Evolutionary conservation across 306 rosid species (phyloP).

Genomic region (Sicyos edulis): DNA sequence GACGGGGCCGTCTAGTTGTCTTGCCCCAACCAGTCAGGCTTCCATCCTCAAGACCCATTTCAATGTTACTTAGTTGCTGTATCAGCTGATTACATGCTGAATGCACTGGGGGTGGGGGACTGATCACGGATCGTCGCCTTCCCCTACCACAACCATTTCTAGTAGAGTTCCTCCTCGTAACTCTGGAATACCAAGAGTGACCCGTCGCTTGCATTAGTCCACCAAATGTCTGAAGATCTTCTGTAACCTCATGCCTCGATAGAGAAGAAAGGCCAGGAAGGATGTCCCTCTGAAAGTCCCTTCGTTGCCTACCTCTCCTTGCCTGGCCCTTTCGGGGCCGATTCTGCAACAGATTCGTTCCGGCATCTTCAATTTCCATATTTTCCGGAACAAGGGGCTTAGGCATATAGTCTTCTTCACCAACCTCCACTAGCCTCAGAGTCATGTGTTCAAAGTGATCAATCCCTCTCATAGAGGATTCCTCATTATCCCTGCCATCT

Average conservation of each 20-base stretch:
- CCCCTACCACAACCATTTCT: constrained; percentile 80
- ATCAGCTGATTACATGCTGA: constrained; percentile 45
- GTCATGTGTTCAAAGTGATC: constrained; percentile 83
- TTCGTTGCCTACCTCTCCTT: constrained; percentile 85
- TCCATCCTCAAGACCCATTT: constrained; percentile 75
- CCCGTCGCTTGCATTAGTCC: constrained; percentile 90
- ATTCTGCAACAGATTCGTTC: constrained; percentile 37
- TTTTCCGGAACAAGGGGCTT: constrained; percentile 70
- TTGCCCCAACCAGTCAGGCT: constrained; percentile 97
- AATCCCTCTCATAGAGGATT: constrained; percentile 34
- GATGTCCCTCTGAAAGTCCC: constrained; percentile 97
- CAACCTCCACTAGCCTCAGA: constrained; percentile 50
- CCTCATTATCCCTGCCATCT: constrained; percentile 26
- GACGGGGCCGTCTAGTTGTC: constrained; percentile 89
- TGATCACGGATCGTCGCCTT: constrained; percentile 50
- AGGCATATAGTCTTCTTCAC: constrained; percentile 93
- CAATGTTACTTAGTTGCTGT: constrained; percentile 57
- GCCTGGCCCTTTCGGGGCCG: constrained; percentile 72
- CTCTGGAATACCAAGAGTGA: constrained; percentile 73
- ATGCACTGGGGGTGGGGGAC: constrained; percentile 40
- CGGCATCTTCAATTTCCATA: constrained; percentile 60
- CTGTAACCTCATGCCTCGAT: constrained; percentile 93
- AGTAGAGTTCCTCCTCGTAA: constrained; percentile 67
- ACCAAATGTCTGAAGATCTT: constrained; percentile 93
- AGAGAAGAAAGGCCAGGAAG: constrained; percentile 83